These are phyloP conservation scores for Xerocomellus intermedius DNA, from an alignment of 768 basidiomycete species.

Conservation along the genomic window DNA sequence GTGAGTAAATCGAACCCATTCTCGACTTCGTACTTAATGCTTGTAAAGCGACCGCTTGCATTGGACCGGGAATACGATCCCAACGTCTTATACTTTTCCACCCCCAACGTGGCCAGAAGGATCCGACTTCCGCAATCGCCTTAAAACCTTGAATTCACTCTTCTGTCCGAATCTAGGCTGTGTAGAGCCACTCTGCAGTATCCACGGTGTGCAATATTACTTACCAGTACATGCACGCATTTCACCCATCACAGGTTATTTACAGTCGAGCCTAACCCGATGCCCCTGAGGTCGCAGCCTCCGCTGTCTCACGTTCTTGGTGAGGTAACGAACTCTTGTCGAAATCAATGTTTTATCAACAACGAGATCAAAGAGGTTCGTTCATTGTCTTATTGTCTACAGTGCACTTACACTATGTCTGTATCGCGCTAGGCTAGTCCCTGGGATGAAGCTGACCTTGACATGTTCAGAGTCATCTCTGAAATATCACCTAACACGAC, in stretches of 20 bases:
- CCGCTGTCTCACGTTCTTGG: neutral
- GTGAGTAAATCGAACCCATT: conserved; percentile 27
- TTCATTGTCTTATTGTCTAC: neutral
- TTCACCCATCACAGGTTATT: conserved; percentile 12
- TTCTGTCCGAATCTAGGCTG: conserved; percentile 59
- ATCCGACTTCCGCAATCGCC: conserved; percentile 23
- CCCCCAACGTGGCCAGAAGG: conserved; percentile 2
- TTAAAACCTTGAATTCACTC: conserved; percentile 36
- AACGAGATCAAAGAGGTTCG: conserved; percentile 13
- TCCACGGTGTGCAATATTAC: conserved; percentile 41
- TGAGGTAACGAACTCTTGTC: conserved; percentile 23
- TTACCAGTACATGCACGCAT: conserved; percentile 8
- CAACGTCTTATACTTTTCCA: conserved; percentile 15
- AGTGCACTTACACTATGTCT: neutral
- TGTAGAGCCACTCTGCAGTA: conserved; percentile 46
- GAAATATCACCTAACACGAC: conserved; percentile 43
- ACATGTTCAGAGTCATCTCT: conserved; percentile 40
- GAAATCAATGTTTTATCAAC: conserved; percentile 29
- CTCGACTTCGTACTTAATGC: conserved; percentile 4
- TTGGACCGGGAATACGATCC: conserved; percentile 29
- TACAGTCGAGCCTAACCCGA: conserved; percentile 25
- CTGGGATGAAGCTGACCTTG: conserved; percentile 42
- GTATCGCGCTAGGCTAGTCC: conserved; percentile 18
- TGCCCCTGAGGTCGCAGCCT: conserved; percentile 5
- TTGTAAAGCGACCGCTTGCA: conserved; percentile 32